Evolutionary conservation across 257 asterid species (phyloP), one percentile per base, ranked within the genome.

Genomic region (Capsicum pubescens): DNA sequence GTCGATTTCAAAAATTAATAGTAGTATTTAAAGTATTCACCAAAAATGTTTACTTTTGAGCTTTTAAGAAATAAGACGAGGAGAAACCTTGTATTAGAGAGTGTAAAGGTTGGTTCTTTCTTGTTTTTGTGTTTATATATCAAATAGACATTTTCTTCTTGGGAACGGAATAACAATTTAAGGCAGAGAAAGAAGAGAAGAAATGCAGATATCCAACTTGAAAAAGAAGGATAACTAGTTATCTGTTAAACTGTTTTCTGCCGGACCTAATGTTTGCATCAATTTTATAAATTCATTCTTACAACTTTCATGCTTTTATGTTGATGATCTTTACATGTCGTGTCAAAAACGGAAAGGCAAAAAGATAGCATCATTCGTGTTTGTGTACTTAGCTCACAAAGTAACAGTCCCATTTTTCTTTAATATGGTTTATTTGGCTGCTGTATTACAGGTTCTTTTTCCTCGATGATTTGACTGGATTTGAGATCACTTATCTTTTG

Each of bases 391-490:
- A 36, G 46, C 42, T 81, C 63, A 35, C 10, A 12, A 36, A 58
- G 54, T 72, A 82, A 4, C 84, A 44, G 3, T 32, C 42, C 55
- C 5, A 42, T 4, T 59, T 80, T 60, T 80, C 52, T 59, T 59
- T 17, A 60, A 13, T 83, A 17, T 8, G n/a, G 1, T 67, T 80
- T 81, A 84, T 66, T 26, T 19, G 66, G 70, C 50, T 80, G 55
- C 66, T 67, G 19, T 74, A 71, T 79, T 57, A 15, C 81, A 95
- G 99, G 95, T 95, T 95, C 70, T 95, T 95, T 92, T 95, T 95
- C 92, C 97, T 95, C 17, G 99, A 94, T 84, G 99, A 95, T 90
- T 69, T 95, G 89, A 95, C 99, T 70, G 99, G 99, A 80, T 95
- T 94, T 32, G 99, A 95, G 86, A 92, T 95, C 88, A 92, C 99